Evolutionary conservation across 306 rosid genomes (phyloP).

Genomic region (Fragaria iinumae): DNA sequence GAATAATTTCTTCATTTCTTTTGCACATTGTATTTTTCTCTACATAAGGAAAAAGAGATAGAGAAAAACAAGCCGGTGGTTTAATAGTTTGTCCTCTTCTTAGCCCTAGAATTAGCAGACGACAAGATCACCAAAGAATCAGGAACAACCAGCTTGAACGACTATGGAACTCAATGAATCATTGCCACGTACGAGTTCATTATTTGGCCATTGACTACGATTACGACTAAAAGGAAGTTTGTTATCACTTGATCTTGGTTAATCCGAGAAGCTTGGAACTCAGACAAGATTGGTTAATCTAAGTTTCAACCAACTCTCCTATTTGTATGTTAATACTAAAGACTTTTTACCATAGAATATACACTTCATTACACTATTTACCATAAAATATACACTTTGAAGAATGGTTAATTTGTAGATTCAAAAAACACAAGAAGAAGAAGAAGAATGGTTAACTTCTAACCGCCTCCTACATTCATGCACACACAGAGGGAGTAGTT

Average conservation of each 20-base stretch:
- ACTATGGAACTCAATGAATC: background rate
- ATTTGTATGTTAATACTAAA: background rate
- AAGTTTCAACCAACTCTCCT: background rate
- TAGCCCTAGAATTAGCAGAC: background rate
- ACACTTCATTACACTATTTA: background rate
- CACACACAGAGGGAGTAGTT: background rate
- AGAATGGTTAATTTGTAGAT: too few species aligned
- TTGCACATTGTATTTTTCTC: background rate
- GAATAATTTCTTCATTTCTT: background rate
- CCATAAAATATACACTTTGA: too few species aligned
- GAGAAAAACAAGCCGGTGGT: background rate
- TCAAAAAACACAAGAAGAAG: too few species aligned
- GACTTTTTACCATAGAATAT: background rate
- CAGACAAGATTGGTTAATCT: background rate
- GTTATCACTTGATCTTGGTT: background rate
- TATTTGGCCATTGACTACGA: background rate
- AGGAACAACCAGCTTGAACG: slow-evolving; percentile 5
- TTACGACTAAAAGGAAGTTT: background rate
- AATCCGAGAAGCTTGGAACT: background rate
- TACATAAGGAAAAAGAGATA: background rate
- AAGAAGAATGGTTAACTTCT: too few species aligned
- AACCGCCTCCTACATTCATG: background rate
- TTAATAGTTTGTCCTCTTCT: slow-evolving; percentile 1
- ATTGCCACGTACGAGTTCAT: background rate
- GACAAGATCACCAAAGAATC: slow-evolving; percentile 8